Percentiles rank a stretch among this genome's conserved stretches.
phyloP scores from a whole-genome alignment of 2,329 filamentous ascomycete genomes.

The Ophiocordyceps polyrhachis-furcata region DNA sequence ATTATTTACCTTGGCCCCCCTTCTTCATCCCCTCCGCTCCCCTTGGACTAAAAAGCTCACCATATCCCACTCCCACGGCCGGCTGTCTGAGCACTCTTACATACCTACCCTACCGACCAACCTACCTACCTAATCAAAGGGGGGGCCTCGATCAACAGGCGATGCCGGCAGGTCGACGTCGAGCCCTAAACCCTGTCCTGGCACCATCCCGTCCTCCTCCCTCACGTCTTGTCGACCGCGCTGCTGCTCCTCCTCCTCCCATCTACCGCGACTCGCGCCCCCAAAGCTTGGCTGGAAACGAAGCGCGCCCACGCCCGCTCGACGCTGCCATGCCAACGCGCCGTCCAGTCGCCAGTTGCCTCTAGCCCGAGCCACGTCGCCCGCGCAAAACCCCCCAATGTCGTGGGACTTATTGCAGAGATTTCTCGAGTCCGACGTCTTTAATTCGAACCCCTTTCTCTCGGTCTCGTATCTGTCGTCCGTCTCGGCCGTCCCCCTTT shows the following conservation, averaged over 20 bases:
- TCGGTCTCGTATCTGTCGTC: slow-evolving; percentile 79
- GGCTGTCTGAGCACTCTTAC: background rate
- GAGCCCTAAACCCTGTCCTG: background rate
- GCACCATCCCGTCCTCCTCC: background rate
- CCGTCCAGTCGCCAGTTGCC: slow-evolving; percentile 3
- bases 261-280: background rate
- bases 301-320: background rate
- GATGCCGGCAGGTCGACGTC: background rate
- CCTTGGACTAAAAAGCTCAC: background rate
- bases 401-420: slow-evolving; percentile 78
- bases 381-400: slow-evolving; percentile 22
- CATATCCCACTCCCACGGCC: background rate
- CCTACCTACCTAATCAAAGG: background rate
- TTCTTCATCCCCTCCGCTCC: background rate
- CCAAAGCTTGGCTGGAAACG: background rate
- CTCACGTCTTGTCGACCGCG: background rate
- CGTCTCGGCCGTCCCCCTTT: slow-evolving; percentile 17
- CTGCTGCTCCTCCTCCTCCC: background rate
- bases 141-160: background rate
- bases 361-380: slow-evolving; percentile 5
- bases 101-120: background rate
- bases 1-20: background rate
- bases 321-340: slow-evolving; percentile 8
- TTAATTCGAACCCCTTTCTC: slow-evolving; percentile 79
- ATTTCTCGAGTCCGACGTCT: slow-evolving; percentile 86